phyloP scores from a whole-genome alignment of 306 rosid species.

The apple (Malus domestica) region DNA sequence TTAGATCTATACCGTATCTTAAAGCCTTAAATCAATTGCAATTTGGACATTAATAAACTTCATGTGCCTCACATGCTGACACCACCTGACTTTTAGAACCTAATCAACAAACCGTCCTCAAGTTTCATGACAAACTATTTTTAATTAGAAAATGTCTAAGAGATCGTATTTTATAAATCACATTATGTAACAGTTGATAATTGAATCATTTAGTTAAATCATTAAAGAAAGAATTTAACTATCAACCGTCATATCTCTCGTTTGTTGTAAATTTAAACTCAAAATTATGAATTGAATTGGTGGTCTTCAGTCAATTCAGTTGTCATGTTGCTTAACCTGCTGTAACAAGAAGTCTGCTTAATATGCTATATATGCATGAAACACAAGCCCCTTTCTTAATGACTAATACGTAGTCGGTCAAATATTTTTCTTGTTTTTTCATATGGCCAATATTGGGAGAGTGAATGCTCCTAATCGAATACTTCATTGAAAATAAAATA shows the following conservation, averaged over 20 bases:
- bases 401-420: no score
- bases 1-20: constrained; percentile 3
- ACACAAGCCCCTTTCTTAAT: no score
- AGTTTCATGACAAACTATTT: background rate
- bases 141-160: background rate
- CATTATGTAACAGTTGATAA: no score
- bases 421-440: no score
- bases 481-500: no score
- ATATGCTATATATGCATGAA: background rate
- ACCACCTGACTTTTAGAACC: background rate
- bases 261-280: background rate
- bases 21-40: constrained; percentile 6
- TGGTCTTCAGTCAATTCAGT: background rate
- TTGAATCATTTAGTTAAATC: no score
- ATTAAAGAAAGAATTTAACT: no score
- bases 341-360: background rate
- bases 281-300: background rate
- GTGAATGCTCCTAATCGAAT: no score
- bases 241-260: no score
- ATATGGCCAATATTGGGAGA: rapidly evolving
- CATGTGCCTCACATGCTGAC: constrained; percentile 29
- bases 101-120: background rate
- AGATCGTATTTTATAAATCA: no score
- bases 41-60: constrained; percentile 10
- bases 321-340: background rate